Evolutionary conservation across 2,329 filamentous ascomycete genomes (phyloP), one percentile per base, ranked within the genome.

Genomic region (Myriosclerotinia curreyana): DNA sequence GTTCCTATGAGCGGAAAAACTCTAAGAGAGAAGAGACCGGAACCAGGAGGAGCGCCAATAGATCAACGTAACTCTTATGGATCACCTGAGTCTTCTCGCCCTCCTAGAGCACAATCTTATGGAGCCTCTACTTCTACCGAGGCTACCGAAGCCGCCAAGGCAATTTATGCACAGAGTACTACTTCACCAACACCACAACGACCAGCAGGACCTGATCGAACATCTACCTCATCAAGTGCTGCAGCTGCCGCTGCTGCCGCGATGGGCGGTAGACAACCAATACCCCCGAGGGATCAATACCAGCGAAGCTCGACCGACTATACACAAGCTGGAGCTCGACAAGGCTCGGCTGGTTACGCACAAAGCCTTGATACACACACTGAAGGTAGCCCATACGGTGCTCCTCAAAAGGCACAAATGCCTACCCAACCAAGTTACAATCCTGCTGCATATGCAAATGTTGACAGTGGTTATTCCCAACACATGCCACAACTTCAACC

Each of bases 371-470:
- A 71, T 50, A 60, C 67, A 15, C 70, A 73, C 38, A 42, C 66
- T 3, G 70, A 74, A 66, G 69, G 68, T 50, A 51, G 49, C 50
- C 64, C 64, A 22, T 72, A 72, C 53, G 67, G 68, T 38, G 53
- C 69, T 48, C 66, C 72, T 46, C 75, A 75, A 42, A 76, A 75
- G 50, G 71, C 74, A 65, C 76, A 76, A 66, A 74, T 75, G 55
- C 77, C 78, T 20, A 77, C 82, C 67, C 85, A 88, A 69, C 80
- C 86, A 49, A 86, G 85, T 70, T 95, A 95, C 75, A 91, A 95
- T 74, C 91, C 91, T 36, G 86, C 85, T 31, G 88, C 88, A 68
- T 95, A 93, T 74, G 89, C 87, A 65, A 85, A 82, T 72, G 82
- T 86, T 69, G 82, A 79, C 71, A 80, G 76, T 61, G 86, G 82